Base-by-base conservation (phyloP, 768 basidiomycete genomes). In the Mrakia gelida region DNA sequence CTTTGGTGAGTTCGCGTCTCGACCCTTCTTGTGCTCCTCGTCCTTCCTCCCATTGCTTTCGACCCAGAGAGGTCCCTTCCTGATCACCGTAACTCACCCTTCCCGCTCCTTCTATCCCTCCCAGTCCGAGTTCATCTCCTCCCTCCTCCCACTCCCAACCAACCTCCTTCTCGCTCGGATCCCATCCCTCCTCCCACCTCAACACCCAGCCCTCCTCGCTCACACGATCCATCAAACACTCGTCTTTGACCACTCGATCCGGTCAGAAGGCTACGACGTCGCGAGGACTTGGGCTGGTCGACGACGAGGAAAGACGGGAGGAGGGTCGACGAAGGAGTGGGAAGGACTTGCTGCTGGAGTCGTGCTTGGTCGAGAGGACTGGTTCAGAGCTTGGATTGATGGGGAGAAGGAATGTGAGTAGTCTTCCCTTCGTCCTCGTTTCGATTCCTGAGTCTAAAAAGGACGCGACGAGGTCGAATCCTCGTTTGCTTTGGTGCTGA, bases 211-310 rank as follows among this genome's bases (percentile, higher is more conserved):
- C 0, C 85, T 98, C 30, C 87, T 99, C 10, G 97, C 97, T 2
- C 96, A 99, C 82, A 98, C 95, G 0, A 91, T 98, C 70, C 96
- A 96, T 83, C 94, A 98, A 83, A 89, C 95, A 0, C 86, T 98
- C 5, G 84, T 90, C 0, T 99, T 98, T 80, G 97, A 99, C 84
- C 89, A 90, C 38, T 87, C 90, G 30, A 82, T 98, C 54, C 85
- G 86, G 26, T 92, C 92, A 80, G 89, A 90, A 83, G 92, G 91
- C 0, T 97, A 94, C 82, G 85, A 85, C 41, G 84, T 92, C 18
- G 83, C 86, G 30, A 87, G 87, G 0, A 92, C 90, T 21, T 87
- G 88, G 26, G 84, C 86, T 5, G 81, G 82, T 18, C 77, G 76
- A 68, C 77, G 76, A 68, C 73, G 81, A 68, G 80, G 73, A 9